These are phyloP conservation scores for Discostella stelligeroides DNA, from an alignment of 108 stramenopile species.

Conservation along the genomic window DNA sequence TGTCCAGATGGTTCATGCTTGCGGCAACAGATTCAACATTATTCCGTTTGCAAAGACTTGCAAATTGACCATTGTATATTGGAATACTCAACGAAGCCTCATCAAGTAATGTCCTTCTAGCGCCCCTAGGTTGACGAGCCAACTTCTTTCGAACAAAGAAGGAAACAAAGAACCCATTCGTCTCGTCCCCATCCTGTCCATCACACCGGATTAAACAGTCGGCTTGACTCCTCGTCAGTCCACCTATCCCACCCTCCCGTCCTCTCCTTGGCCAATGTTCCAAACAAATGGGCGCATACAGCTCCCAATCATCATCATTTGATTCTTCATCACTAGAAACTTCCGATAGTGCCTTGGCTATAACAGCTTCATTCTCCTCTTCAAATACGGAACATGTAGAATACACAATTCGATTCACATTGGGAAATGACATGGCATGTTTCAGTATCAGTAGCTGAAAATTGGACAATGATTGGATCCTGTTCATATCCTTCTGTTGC, in stretches of 20 bases:
- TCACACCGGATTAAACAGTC: constrained; percentile 86
- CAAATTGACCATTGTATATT: constrained; percentile 13
- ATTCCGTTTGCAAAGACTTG: constrained; percentile 8
- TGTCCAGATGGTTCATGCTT: neutral
- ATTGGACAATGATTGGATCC: constrained; percentile 75
- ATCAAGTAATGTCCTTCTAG: neutral
- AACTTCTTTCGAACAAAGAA: constrained; percentile 76
- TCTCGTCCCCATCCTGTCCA: constrained; percentile 88
- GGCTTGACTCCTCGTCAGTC: constrained; percentile 71
- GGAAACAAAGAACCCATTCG: constrained; percentile 97
- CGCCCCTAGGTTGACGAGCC: neutral
- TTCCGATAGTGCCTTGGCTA: constrained; percentile 71
- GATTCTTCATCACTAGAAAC: constrained; percentile 31
- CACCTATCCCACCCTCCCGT: constrained; percentile 54
- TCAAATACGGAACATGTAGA: constrained; percentile 97
- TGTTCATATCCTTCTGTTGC: constrained; percentile 39
- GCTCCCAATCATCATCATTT: constrained; percentile 51
- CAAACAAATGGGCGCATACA: constrained; percentile 79
- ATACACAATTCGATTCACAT: constrained; percentile 92
- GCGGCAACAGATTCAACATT: neutral
- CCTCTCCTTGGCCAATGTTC: constrained; percentile 88
- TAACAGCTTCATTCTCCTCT: constrained; percentile 95
- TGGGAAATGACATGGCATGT: constrained; percentile 90
- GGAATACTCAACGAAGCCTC: neutral
- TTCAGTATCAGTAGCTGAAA: constrained; percentile 91